Base-by-base conservation (phyloP, 108 stramenopile species). In the Skeletonema grethae region DNA sequence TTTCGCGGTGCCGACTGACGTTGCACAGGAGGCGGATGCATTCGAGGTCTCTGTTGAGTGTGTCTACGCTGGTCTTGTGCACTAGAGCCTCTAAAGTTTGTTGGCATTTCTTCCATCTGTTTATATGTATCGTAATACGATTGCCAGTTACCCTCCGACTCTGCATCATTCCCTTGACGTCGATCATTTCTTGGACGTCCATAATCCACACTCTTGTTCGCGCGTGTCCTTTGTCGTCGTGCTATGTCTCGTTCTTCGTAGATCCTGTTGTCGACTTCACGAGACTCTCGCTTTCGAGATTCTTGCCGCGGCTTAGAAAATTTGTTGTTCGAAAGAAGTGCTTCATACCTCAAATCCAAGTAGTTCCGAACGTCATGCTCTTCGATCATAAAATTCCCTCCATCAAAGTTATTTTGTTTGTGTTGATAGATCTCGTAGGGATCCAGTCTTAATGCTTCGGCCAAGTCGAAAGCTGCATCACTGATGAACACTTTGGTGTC, bases 311-410 rank as follows among this genome's bases (percentile, higher is more conserved):
- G 20, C 22, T 53, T 53, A 22, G 50, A n/a, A 22, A 53, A 53
- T 22, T 22, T 53, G 22, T 20, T 53, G 1, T 53, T 61, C 1
- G 60, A 61, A 36, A 61, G 35, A 16, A 61, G 9, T 5, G 31
- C 34, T 9, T 61, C 30, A 29, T 61, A 61, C 60, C 60, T 61
- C 60, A 18, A 20, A 61, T 61, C 60, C 16, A 61, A 36, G 60
- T 61, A 61, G 35, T 61, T 36, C 2, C 60, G 4, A 8, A 61
- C 60, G 10, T 61, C 60, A 9, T 61, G 5, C 32, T 61, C 60
- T 36, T 61, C 60, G 12, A 61, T 5, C 34, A 36, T 61, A 36
- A 2, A 7, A 6, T 8, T 36, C 3, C 30, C 20, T 35, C 60
- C 35, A 35, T 32, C 60, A 61, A 34, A 35, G 50, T 22, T 53